phyloP scores from a whole-genome alignment of 2,329 filamentous ascomycete genomes.

The Trichoderma breve region DNA sequence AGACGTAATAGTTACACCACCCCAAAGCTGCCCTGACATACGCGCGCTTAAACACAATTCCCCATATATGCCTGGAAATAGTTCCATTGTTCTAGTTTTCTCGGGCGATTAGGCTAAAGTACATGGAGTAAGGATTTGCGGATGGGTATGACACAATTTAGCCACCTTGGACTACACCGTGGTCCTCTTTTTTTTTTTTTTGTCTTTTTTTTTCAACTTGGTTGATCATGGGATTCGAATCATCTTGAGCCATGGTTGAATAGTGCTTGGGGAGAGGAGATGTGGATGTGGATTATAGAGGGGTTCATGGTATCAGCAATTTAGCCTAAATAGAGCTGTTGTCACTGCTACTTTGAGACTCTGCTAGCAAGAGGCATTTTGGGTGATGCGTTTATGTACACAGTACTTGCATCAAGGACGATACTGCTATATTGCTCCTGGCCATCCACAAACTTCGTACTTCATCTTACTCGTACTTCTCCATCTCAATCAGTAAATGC shows the following conservation, averaged over 20 bases:
- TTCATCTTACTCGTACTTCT: no score
- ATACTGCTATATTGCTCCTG: not conserved
- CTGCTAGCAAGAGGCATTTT: not conserved
- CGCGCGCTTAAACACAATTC: not conserved
- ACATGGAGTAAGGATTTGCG: not conserved
- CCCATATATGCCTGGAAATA: not conserved
- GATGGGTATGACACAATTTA: not conserved
- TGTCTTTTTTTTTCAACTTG: not conserved
- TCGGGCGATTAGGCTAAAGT: not conserved
- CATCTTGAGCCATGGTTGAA: not conserved
- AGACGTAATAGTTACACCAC: not conserved
- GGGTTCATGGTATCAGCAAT: not conserved
- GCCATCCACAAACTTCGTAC: not conserved
- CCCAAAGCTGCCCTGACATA: not conserved
- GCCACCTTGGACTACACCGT: not conserved
- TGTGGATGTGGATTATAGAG: not conserved
- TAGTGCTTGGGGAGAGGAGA: not conserved
- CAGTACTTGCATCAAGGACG: not conserved
- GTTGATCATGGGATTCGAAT: not conserved
- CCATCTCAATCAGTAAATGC: not conserved
- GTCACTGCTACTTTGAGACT: not conserved
- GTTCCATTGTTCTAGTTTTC: not conserved
- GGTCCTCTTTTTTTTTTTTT: not conserved
- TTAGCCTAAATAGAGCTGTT: not conserved
- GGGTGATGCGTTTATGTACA: rapidly evolving